Conservation (phyloP, 306 rosid species). For the Crataegus laevigata region DNA sequence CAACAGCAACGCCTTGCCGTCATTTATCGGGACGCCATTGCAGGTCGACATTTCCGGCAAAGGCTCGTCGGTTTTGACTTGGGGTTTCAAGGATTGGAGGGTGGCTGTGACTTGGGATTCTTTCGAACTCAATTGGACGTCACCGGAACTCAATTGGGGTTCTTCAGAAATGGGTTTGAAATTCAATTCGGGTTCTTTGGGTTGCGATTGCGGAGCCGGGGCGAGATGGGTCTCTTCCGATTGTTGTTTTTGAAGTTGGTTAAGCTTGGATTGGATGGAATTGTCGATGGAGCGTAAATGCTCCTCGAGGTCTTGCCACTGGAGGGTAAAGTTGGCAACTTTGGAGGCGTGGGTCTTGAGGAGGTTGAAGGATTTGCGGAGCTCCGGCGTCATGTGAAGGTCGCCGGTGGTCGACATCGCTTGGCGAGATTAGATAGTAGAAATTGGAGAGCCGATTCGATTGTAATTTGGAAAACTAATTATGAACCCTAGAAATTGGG, state of each 20-base stretch:
- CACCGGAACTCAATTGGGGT: background rate
- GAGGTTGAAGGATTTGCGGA: constrained; percentile 30
- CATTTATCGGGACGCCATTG: constrained; percentile 13
- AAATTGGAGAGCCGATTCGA: background rate
- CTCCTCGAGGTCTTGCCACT: constrained; percentile 38
- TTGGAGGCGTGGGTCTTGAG: constrained; percentile 35
- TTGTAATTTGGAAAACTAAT: background rate
- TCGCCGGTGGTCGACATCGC: constrained; percentile 12
- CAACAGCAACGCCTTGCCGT: constrained; percentile 19
- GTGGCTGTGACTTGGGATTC: background rate
- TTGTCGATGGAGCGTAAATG: constrained; percentile 23
- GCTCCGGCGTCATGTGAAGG: background rate
- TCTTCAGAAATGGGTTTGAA: background rate
- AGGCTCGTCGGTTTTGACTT: background rate
- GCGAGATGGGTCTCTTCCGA: constrained; percentile 1
- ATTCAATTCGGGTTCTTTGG: background rate
- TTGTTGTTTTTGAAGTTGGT: background rate
- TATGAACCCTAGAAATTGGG: background rate
- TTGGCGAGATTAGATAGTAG: background rate
- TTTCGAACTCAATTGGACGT: background rate
- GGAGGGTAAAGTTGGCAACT: constrained; percentile 38
- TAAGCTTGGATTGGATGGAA: constrained; percentile 14
- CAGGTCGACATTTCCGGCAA: background rate
- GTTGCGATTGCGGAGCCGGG: background rate
- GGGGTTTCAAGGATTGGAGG: background rate